phyloP scores from a whole-genome alignment of 768 basidiomycete genomes.

The Porphyrellus cyaneotinctus region DNA sequence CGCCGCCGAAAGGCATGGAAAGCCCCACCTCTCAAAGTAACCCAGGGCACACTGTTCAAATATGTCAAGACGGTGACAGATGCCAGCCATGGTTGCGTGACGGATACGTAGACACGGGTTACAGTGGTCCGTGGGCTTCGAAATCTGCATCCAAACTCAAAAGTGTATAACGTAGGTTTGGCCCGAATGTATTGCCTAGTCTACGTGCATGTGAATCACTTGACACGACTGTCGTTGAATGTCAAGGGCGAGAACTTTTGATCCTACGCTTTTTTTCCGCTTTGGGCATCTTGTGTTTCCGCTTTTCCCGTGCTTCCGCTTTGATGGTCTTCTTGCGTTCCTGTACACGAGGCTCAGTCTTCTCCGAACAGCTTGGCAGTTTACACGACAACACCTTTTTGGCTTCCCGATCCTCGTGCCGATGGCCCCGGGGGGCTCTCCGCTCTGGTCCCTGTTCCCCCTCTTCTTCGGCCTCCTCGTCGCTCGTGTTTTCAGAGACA shows the following conservation, averaged over 20 bases:
- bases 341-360: conserved; percentile 37
- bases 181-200: neutral
- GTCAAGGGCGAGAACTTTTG: conserved; percentile 42
- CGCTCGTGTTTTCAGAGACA: conserved; percentile 26
- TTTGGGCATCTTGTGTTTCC: conserved; percentile 94
- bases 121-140: conserved; percentile 6
- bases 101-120: conserved; percentile 56
- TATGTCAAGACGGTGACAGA: conserved; percentile 86
- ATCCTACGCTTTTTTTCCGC: conserved; percentile 87
- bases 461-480: conserved; percentile 35
- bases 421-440: conserved; percentile 74
- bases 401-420: conserved; percentile 85
- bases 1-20: conserved; percentile 69
- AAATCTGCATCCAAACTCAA: conserved; percentile 1
- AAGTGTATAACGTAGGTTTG: conserved; percentile 2
- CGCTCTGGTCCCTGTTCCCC: conserved; percentile 41
- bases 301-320: conserved; percentile 79
- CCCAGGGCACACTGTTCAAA: conserved; percentile 82
- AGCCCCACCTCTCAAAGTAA: conserved; percentile 80
- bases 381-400: conserved; percentile 65
- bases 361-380: conserved; percentile 5
- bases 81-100: conserved; percentile 90
- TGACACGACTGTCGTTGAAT: conserved; percentile 14
- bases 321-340: conserved; percentile 90
- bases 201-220: conserved; percentile 3